Evolutionary conservation across 495 filamentous ascomycete genomes (phyloP).

Genomic region (Jackrogersella multiformis): DNA sequence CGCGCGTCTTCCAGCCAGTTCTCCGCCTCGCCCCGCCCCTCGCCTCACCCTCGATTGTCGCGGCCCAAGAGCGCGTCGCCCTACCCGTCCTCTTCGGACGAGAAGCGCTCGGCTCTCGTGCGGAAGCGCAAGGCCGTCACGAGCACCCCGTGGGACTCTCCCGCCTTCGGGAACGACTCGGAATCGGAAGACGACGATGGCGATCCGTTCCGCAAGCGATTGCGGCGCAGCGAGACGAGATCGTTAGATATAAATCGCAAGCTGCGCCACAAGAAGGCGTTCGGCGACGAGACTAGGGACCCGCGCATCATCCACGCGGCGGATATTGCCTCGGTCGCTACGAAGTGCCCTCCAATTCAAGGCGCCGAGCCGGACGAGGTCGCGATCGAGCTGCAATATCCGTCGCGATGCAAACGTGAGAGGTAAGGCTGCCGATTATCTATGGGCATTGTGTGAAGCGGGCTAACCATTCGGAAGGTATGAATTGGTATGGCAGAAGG

Average conservation of each 20-base stretch:
- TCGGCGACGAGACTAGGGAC: slow-evolving; percentile 64
- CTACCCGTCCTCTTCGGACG: slow-evolving; percentile 49
- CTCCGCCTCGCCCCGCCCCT: slow-evolving; percentile 37
- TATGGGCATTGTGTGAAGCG: slow-evolving; percentile 13
- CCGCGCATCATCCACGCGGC: slow-evolving; percentile 69
- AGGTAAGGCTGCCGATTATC: slow-evolving; percentile 57
- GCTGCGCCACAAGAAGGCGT: slow-evolving; percentile 66
- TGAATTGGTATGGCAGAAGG: slow-evolving; percentile 77
- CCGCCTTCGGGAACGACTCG: slow-evolving; percentile 42
- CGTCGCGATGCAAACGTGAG: slow-evolving; percentile 73
- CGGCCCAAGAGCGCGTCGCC: slow-evolving; percentile 49
- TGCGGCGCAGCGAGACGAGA: slow-evolving; percentile 38
- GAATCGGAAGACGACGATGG: slow-evolving; percentile 41
- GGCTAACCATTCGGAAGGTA: slow-evolving; percentile 64
- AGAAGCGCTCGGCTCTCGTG: slow-evolving; percentile 29
- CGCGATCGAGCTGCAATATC: slow-evolving; percentile 73
- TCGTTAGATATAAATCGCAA: slow-evolving; percentile 64
- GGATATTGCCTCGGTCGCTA: slow-evolving; percentile 66
- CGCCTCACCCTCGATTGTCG: slow-evolving; percentile 38
- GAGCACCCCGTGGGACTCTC: slow-evolving; percentile 45
- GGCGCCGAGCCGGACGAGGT: slow-evolving; percentile 62
- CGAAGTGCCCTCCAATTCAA: slow-evolving; percentile 58
- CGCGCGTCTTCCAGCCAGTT: slow-evolving; percentile 32
- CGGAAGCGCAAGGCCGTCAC: slow-evolving; percentile 46
- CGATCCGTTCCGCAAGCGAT: slow-evolving; percentile 43